A percentile compares a stretch with the other conserved stretches of the same genome.
phyloP scores from a whole-genome alignment of 31 red algal species.

The Odonthalia washingtoniensis region DNA sequence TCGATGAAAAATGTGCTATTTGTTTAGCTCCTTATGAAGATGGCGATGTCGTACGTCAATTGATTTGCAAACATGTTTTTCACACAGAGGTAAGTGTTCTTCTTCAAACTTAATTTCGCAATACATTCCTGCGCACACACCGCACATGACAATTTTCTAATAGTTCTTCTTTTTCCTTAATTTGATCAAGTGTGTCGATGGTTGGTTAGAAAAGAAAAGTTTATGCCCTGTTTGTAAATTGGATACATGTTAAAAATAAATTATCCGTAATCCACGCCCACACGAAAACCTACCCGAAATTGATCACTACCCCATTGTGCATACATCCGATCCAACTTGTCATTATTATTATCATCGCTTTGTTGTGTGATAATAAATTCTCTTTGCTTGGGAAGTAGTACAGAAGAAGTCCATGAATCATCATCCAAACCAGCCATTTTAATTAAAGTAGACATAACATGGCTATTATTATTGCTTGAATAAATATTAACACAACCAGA shows the following conservation, averaged over 20 bases:
- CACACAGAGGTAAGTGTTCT: slow-evolving; percentile 56
- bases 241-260: slow-evolving; percentile 33
- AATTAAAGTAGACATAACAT: too few species aligned
- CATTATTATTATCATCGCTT: not conserved
- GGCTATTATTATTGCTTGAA: too few species aligned
- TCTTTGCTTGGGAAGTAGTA: slow-evolving; percentile 46
- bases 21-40: slow-evolving; percentile 58
- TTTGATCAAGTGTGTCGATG: slow-evolving; percentile 57
- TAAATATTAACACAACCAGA: too few species aligned
- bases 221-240: slow-evolving; percentile 65
- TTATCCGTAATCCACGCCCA: slow-evolving; percentile 14
- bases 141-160: not conserved
- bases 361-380: slow-evolving; percentile 54
- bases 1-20: slow-evolving; percentile 68
- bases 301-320: slow-evolving; percentile 50
- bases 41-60: slow-evolving; percentile 51
- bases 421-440: too few species aligned
- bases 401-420: too few species aligned
- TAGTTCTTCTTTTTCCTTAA: not conserved
- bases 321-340: slow-evolving; percentile 65
- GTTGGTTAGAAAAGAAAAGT: slow-evolving; percentile 54
- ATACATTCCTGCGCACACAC: not conserved
- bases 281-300: slow-evolving; percentile 62
- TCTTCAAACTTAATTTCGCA: too few species aligned
- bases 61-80: slow-evolving; percentile 61